These are phyloP conservation scores for Saxophila tyrrhenica DNA, from an alignment of 495 filamentous ascomycete genomes.

Conservation along the genomic window DNA sequence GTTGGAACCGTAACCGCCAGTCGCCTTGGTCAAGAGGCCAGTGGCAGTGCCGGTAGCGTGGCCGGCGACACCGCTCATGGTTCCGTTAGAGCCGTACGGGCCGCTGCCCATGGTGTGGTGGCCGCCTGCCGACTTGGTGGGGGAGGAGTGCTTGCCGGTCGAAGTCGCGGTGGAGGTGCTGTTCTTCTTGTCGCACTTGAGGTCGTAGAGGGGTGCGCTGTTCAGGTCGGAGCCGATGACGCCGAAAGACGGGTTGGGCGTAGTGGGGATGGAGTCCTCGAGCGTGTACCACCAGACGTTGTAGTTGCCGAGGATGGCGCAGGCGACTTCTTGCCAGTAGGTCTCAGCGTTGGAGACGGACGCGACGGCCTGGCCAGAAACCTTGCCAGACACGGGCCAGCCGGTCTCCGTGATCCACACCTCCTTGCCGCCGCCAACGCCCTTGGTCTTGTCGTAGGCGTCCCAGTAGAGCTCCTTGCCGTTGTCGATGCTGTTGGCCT, in stretches of 20 bases:
- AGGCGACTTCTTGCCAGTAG: slow-evolving; percentile 73
- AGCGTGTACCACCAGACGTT: slow-evolving; percentile 74
- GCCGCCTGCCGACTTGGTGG: not conserved
- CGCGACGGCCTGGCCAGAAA: slow-evolving; percentile 50
- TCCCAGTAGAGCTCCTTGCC: slow-evolving; percentile 52
- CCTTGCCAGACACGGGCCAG: slow-evolving; percentile 61
- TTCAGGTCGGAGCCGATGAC: slow-evolving; percentile 41
- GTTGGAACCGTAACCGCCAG: not conserved
- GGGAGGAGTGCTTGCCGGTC: not conserved
- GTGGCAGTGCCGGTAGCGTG: not conserved
- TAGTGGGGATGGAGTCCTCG: slow-evolving; percentile 47
- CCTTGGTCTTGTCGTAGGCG: slow-evolving; percentile 46
- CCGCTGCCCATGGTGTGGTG: not conserved
- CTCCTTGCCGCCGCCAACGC: slow-evolving; percentile 49
- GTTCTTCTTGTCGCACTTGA: slow-evolving; percentile 23
- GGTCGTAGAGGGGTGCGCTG: slow-evolving; percentile 25
- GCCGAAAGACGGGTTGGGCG: slow-evolving; percentile 62
- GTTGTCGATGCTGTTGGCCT: slow-evolving; percentile 51
- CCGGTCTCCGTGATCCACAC: slow-evolving; percentile 91
- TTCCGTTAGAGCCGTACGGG: not conserved
- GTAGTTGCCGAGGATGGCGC: slow-evolving; percentile 52
- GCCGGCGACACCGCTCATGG: not conserved
- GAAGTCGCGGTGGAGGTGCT: not conserved
- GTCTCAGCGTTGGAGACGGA: slow-evolving; percentile 56
- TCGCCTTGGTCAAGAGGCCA: not conserved